Evolutionary conservation across 2,329 filamentous ascomycete genomes (phyloP), one percentile per base, ranked within the genome.

Genomic region (Colletotrichum sp.): DNA sequence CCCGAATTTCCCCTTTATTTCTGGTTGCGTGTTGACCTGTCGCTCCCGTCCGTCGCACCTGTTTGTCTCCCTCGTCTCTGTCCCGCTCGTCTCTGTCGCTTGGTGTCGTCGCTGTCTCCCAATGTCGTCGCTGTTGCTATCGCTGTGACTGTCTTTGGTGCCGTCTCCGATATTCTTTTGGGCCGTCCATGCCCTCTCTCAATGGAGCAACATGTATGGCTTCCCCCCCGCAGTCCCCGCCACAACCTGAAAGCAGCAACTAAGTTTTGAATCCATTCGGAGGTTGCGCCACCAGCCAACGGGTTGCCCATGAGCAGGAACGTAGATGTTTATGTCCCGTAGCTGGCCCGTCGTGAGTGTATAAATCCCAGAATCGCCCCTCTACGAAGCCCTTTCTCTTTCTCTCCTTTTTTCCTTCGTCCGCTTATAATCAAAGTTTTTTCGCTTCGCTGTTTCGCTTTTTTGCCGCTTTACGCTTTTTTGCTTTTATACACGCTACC

Each of bases 1-100:
- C 26, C 26, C 26, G 26, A 28, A 28, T 10, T 12, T 6, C 1
- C 39, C 39, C 39, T 48, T n/a, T 1, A 48, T 12, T 48, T 48
- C 39, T 48, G 18, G 9, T 7, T 0, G 39, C 0, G 1, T n/a
- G 39, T n/a, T 3, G 3, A 3, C 39, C 18, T 2, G 18, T 48
- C 36, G 36, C 0, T 0, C 16, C 36, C 16, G 8, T 44, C 36
- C 36, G 0, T 44, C 36, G 36, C 16, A 44, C 16, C 36, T 44
- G 36, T 44, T 44, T 18, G 36, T 44, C 36, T 44, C 36, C 18
- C 39, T n/a, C 8, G 15, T 36, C 34, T 16, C 34, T 4, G 39
- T 44, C 39, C 28, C 26, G 26, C 26, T 26, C 26, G 26, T 18
- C 36, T 18, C 16, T 36, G 12, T 13, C 32, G 32, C 32, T 34